Evolutionary conservation across 2,329 filamentous ascomycete species (phyloP), one percentile per base, ranked within the genome.

Genomic region (Cercospora citrullina): DNA sequence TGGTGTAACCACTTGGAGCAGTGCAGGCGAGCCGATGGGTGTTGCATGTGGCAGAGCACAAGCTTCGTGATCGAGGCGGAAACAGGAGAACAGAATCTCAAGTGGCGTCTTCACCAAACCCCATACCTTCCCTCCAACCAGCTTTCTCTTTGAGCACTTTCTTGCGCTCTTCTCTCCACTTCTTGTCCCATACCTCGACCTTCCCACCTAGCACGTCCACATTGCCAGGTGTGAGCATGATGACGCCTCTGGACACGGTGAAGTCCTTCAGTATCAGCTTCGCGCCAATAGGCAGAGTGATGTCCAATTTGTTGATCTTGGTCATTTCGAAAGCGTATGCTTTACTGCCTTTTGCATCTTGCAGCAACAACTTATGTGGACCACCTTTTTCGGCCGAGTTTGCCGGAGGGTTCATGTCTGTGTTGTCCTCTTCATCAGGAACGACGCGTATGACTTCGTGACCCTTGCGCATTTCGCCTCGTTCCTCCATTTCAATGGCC

Each of bases 181-280:
- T 84, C 76, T 87, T 89, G 76, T 98, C 92, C 84, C 93, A 87
- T 0, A 83, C 83, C 64, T 97, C 93, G 55, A 98, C 86, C 81
- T 92, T 96, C 0, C 95, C 95, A 1, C 95, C 95, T n/a, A 97
- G 80, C 2, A 96, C 76, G n/a, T 87, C 84, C 64, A 88, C 89
- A 66, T 79, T 88, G 2, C 81, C 82, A 1, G 92, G 89, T 70
- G 93, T 90, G 21, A 99, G 82, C 79, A 98, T 81, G n/a, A 96
- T 75, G 60, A 91, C 86, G 0, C 93, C 95, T 65, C 94, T 85
- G 5, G 91, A 87, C 2, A 96, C 87, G 5, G 88, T 83, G 3
- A 87, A 85, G 70, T 88, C 84, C 72, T 84, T 88, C 60, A 99
- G 79, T 48, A 97, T 74, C 26, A 97, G 62, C 73, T 99, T 99